Evolutionary conservation across 768 basidiomycete species (phyloP), one percentile per base, ranked within the genome.

Genomic region (Tubosaeta sp.): DNA sequence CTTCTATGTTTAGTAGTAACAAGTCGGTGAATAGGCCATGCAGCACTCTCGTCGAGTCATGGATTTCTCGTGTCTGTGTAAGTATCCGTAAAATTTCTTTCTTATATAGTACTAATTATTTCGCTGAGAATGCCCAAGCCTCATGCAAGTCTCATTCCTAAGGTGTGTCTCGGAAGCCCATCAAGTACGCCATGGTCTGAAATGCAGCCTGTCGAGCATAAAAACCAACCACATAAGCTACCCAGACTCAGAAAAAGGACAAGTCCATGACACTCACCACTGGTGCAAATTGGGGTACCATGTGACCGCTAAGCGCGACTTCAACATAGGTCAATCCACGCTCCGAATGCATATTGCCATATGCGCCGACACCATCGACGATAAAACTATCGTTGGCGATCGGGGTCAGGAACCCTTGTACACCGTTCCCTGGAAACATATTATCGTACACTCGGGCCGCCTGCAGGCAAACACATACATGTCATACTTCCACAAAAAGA

Each of bases 391-490:
- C 86, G 27, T 77, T 69, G 12, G 66, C 61, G 41, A 87, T 85
- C 6, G 84, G 84, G 0, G 75, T 81, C 54, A 83, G 86, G 78
- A 89, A 89, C 0, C 87, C 87, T 70, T 89, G 87, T 50, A 70
- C 30, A 1, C 84, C 83, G 52, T 71, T 72, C 86, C 81, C 79
- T 72, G 12, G 22, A 43, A n/a, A 10, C 16, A 16, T 21, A 11
- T 13, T 12, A 8, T 12, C 14, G 11, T 12, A 32, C 8, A 12
- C 39, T 21, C 22, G 14, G 19, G 25, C 35, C 22, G 19, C 19
- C 7, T 8, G 10, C 14, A 36, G 35, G 13, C 2, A 38, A 21
- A 27, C 11, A 44, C 71, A 18, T 60, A 73, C 73, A 75, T 0
- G 72, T 75, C 71, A 75, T 74, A 44, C 73, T 73, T 40, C 24